Conservation (phyloP, 192 early-diverging fungal genomes). For the Gryganskiella cystojenkinii region DNA sequence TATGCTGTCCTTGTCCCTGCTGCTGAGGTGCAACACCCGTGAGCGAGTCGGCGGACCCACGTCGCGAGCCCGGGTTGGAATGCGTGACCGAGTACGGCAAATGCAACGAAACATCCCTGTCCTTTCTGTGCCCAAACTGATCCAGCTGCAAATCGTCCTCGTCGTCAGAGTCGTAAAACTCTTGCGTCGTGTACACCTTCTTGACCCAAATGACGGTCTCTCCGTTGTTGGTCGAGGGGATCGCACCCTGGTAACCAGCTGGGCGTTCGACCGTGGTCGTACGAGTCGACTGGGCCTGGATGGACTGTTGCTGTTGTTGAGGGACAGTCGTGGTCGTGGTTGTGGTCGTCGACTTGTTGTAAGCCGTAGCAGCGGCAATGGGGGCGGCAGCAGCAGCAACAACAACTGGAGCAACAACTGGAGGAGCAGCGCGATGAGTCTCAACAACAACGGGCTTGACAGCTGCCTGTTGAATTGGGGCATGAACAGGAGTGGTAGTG, state of each 20-base stretch:
- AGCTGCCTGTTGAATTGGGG: neutral
- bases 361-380: neutral
- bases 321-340: neutral
- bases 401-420: neutral
- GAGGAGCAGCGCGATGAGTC: neutral
- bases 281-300: neutral
- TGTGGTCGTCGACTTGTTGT: neutral
- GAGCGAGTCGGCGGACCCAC: neutral
- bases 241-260: neutral
- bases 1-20: neutral
- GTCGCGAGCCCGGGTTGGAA: neutral
- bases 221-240: neutral
- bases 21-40: neutral
- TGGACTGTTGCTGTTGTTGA: neutral
- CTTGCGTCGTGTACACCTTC: constrained; percentile 23
- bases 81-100: neutral
- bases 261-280: neutral
- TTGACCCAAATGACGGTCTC: constrained; percentile 15
- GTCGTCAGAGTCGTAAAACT: constrained; percentile 16
- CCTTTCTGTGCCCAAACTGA: constrained; percentile 5
- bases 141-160: constrained; percentile 9
- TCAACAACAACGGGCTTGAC: neutral
- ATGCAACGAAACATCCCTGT: constrained; percentile 11
- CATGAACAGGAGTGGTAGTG: neutral
- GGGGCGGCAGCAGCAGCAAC: neutral